Evolutionary conservation across 371 early-diverging fungal species (phyloP).

Genomic region (Mortierella sp.): DNA sequence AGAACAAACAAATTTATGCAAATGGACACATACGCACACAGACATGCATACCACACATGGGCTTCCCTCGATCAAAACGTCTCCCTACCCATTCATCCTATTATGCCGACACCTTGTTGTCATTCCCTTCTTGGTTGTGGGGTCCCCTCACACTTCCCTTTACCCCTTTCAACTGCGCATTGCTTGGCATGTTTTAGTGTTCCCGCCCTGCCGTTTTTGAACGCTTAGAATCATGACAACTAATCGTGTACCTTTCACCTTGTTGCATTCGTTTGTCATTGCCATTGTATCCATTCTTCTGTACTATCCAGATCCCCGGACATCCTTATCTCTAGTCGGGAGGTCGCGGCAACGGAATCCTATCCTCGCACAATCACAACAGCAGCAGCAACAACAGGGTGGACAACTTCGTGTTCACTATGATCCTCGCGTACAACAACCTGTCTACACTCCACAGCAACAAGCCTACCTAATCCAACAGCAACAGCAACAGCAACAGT

Average conservation of each 20-base stretch:
- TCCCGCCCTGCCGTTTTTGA: too few relatives aligned
- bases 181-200: too few relatives aligned
- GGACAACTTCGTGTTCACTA: slow-evolving; percentile 14
- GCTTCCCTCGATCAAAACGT: too few relatives aligned
- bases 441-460: slow-evolving; percentile 19
- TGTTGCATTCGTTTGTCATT: neutral
- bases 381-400: slow-evolving; percentile 17
- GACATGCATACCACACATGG: neutral
- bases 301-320: slow-evolving; percentile 30
- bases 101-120: too few relatives aligned
- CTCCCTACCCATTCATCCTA: too few relatives aligned
- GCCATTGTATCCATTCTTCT: neutral
- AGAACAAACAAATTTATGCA: neutral
- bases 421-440: slow-evolving; percentile 21
- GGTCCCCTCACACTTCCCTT: too few relatives aligned
- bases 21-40: neutral
- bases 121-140: too few relatives aligned
- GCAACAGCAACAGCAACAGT: slow-evolving; percentile 18
- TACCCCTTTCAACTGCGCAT: too few relatives aligned
- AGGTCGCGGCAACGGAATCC: slow-evolving; percentile 55
- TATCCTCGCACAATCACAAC: slow-evolving; percentile 18
- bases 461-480: slow-evolving; percentile 12
- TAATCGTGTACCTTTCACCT: neutral
- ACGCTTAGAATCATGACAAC: too few relatives aligned
- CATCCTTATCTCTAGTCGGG: slow-evolving; percentile 43